A percentile compares a stretch with the other conserved stretches of the same genome.
Evolutionary conservation across 345 rosid genomes (phyloP).

Genomic region (Corymbia maculata): DNA sequence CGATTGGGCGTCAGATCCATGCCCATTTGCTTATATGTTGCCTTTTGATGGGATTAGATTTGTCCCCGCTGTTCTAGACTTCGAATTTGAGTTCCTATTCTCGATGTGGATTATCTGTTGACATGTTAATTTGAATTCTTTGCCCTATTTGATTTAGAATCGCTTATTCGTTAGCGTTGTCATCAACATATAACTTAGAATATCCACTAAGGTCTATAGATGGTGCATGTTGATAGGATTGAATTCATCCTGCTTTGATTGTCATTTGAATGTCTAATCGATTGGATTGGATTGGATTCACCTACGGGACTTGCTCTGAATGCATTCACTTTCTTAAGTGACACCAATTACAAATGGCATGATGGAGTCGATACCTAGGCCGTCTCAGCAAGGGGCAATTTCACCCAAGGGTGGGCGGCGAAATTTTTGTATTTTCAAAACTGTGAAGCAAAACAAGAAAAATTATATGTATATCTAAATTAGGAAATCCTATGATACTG

Average conservation of each 20-base stretch:
- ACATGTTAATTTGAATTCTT: not conserved
- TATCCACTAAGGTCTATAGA: not conserved
- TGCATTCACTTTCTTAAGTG: not conserved
- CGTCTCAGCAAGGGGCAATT: not conserved
- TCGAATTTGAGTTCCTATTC: not conserved
- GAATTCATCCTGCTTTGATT: no score
- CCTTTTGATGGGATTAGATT: not conserved
- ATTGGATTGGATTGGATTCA: not conserved
- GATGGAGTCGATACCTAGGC: not conserved
- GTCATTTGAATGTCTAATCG: not conserved
- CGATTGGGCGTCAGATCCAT: no score
- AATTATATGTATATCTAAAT: no score
- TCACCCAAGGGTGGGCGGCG: not conserved
- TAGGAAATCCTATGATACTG: no score
- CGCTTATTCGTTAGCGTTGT: rapidly evolving
- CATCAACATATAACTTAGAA: not conserved
- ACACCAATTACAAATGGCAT: not conserved
- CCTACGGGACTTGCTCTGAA: not conserved
- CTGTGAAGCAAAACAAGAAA: not conserved
- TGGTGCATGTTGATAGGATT: not conserved
- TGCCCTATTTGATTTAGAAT: not conserved
- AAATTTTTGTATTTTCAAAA: not conserved
- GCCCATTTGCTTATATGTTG: no score
- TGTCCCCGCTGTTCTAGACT: not conserved
- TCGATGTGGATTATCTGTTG: not conserved